phyloP scores from a whole-genome alignment of 371 early-diverging fungal genomes.

The Mucor ambiguus region DNA sequence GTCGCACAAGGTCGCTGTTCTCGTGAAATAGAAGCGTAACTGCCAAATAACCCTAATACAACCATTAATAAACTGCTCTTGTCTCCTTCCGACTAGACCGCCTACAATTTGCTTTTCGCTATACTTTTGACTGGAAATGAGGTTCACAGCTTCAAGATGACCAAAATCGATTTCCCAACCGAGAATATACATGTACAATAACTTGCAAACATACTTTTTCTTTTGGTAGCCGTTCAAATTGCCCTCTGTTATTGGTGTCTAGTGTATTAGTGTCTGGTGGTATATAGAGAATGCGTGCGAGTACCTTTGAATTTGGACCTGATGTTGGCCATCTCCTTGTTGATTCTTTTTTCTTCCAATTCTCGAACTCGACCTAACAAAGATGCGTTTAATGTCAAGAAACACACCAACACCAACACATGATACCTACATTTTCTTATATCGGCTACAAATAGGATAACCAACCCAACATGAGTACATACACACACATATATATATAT shows the following conservation, averaged over 20 bases:
- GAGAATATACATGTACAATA: constrained; percentile 97
- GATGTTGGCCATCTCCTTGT: constrained; percentile 98
- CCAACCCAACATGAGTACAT: background rate
- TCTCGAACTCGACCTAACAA: constrained; percentile 90
- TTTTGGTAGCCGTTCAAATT: constrained; percentile 95
- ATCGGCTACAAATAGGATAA: constrained; percentile 71
- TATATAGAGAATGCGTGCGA: background rate
- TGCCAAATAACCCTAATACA: constrained; percentile 88
- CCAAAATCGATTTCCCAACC: constrained; percentile 99
- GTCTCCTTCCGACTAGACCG: background rate
- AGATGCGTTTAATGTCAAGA: background rate
- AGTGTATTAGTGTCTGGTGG: background rate
- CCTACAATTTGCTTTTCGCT: constrained; percentile 96
- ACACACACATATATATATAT: constrained; percentile 52
- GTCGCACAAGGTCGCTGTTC: constrained; percentile 77
- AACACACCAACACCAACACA: background rate
- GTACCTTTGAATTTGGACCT: constrained; percentile 96
- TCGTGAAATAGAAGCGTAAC: constrained; percentile 90
- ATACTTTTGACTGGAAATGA: constrained; percentile 87
- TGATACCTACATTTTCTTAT: constrained; percentile 72
- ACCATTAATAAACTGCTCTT: background rate
- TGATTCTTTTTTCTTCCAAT: constrained; percentile 95
- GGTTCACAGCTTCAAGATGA: constrained; percentile 92
- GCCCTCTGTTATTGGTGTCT: constrained; percentile 60
- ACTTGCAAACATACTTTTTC: constrained; percentile 98